Evolutionary conservation across 2,329 filamentous ascomycete genomes (phyloP).

Genomic region (Nannizziopsis barbatae): DNA sequence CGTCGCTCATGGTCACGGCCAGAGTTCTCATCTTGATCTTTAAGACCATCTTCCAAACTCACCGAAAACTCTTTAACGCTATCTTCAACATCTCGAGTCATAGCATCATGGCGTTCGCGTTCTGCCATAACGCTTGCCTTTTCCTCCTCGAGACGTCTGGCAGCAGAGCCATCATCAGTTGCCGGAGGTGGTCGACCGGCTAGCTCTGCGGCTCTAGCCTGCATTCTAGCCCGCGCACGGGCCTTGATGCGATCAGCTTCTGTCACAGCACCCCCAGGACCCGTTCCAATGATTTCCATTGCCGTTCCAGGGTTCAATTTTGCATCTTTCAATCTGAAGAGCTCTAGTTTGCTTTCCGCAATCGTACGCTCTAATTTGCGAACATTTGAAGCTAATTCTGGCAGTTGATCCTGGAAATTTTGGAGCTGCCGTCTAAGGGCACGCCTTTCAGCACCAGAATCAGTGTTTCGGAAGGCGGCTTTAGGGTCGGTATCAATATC

Average conservation of each 20-base stretch:
- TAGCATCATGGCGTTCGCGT: slow-evolving; percentile 85
- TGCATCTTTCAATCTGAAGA: slow-evolving; percentile 87
- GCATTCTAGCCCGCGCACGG: slow-evolving; percentile 95
- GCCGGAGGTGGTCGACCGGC: slow-evolving; percentile 70
- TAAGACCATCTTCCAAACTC: slow-evolving; percentile 75
- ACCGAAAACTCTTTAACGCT: slow-evolving; percentile 81
- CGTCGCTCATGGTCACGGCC: slow-evolving; percentile 80
- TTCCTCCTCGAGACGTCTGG: slow-evolving; percentile 81
- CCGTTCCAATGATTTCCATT: slow-evolving; percentile 75
- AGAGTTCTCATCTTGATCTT: slow-evolving; percentile 64
- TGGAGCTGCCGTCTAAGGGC: slow-evolving; percentile 82
- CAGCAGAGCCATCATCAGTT: slow-evolving; percentile 59
- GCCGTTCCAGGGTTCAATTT: slow-evolving; percentile 80
- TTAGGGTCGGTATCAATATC: slow-evolving; percentile 90
- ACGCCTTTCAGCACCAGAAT: slow-evolving; percentile 80
- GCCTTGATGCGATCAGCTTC: slow-evolving; percentile 93
- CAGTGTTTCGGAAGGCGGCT: slow-evolving; percentile 54
- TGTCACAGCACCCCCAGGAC: slow-evolving; percentile 78
- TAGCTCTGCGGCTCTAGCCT: slow-evolving; percentile 84
- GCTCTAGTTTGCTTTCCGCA: slow-evolving; percentile 77
- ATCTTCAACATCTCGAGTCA: slow-evolving; percentile 94
- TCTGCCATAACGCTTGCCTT: slow-evolving; percentile 69
- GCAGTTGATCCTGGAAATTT: slow-evolving; percentile 75
- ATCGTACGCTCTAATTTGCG: slow-evolving; percentile 84
- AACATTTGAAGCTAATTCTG: slow-evolving; percentile 83